Evolutionary conservation across 768 basidiomycete genomes (phyloP), one percentile per base, ranked within the genome.

Genomic region (Jaapia argillacea): DNA sequence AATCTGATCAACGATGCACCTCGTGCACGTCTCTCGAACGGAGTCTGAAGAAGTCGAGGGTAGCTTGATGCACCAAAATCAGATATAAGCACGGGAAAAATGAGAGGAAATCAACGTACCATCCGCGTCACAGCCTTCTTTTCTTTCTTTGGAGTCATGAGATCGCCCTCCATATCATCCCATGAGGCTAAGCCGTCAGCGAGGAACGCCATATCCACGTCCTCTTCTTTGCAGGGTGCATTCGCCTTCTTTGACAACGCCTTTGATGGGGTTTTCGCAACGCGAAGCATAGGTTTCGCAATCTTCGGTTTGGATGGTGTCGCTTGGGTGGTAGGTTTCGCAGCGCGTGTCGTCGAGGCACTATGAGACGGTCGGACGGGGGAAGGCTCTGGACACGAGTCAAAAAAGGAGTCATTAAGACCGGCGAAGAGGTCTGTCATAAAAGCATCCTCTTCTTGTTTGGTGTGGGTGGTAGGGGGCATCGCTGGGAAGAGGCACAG

Each of bases 181-280:
- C 80, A 77, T 27, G 71, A 65, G 52, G 81, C 83, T 1, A 75
- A 77, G 0, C 81, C 84, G 23, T 79, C 73, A n/a, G 81, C 53
- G 12, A 85, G 64, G 3, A 60, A 54, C 2, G 61, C 54, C 24
- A 81, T 51, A 47, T 81, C 74, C 20, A 71, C 49, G 45, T 70
- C 62, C n/a, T 35, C n/a, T 4, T 5, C 4, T 25, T 18, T 10
- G 20, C 12, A 27, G 23, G 13, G 35, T 33, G 24, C n/a, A 10
- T 36, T 21, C 6, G 49, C 45, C 16, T 46, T 48, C 21, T 36
- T 28, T 27, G 43, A 41, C 16, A 47, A 39, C 5, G 16, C 26
- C 22, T 21, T 40, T 31, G 23, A 39, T 28, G 4, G 46, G 6
- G 36, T 33, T 33, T 16, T 33, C 16, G 28, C 10, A n/a, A n/a